These are phyloP conservation scores for Podaxis carcinomalis DNA, from an alignment of 768 basidiomycete genomes.

Conservation along the genomic window DNA sequence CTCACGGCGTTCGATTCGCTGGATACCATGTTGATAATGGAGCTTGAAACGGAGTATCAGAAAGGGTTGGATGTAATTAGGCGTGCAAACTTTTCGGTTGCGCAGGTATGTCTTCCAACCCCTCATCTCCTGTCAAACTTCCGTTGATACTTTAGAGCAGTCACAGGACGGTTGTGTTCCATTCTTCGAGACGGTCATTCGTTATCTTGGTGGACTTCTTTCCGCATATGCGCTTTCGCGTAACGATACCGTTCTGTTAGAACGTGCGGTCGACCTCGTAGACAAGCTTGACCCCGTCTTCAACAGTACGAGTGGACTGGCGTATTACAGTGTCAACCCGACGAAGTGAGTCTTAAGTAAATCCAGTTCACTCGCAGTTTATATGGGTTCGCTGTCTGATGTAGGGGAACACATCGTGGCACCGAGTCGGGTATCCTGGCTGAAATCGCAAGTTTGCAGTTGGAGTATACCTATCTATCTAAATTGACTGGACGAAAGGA, in stretches of 20 bases:
- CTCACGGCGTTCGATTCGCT: conserved; percentile 77
- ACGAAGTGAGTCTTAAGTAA: conserved; percentile 35
- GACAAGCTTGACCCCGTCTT: conserved; percentile 70
- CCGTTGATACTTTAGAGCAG: not conserved
- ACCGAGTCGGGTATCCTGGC: conserved; percentile 49
- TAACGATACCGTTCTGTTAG: conserved; percentile 53
- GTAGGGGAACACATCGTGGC: conserved; percentile 19
- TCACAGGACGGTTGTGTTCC: conserved; percentile 31
- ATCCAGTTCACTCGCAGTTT: not conserved
- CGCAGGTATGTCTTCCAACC: conserved; percentile 29
- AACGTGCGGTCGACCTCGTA: conserved; percentile 76
- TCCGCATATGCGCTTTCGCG: conserved; percentile 74
- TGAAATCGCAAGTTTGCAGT: conserved; percentile 76
- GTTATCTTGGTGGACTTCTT: conserved; percentile 85
- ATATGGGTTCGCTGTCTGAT: not conserved
- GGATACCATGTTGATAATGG: conserved; percentile 85
- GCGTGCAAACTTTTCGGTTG: conserved; percentile 43
- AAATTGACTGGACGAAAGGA: conserved; percentile 68
- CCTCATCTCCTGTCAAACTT: not conserved
- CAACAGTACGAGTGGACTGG: conserved; percentile 64
- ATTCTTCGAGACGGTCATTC: conserved; percentile 85
- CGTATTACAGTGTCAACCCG: conserved; percentile 67
- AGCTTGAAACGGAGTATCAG: conserved; percentile 62
- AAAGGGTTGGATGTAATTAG: conserved; percentile 55
- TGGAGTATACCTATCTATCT: conserved; percentile 84